Base-by-base conservation (phyloP, 192 early-diverging fungal genomes). In the Backusella tarrabulga region DNA sequence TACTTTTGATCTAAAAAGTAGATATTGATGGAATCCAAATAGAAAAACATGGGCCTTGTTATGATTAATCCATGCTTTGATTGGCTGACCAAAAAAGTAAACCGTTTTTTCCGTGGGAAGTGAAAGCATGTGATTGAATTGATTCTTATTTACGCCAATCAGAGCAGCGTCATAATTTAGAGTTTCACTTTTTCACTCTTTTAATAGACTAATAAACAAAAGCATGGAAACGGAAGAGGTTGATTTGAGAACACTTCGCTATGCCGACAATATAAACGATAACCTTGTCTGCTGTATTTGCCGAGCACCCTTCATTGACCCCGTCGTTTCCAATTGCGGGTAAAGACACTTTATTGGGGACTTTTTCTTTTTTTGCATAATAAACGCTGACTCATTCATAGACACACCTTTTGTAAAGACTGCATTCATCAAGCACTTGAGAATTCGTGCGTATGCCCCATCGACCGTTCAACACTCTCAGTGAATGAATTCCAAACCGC, bases 381-480 rank as follows among this genome's bases (percentile, higher is more conserved):
- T 36, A 44, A 41, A 32, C 1, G 56, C 23, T 67, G 14, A 26
- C 32, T 56, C 35, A 67, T 40, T 69, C 6, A 26, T 41, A 89
- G 91, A 15, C 92, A 93, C 75, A 93, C 91, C 0, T 93, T 92
- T 83, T 93, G 92, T 71, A 72, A 71, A 34, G 42, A 50, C 19
- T 93, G 92, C 75, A 92, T 92, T 38, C 67, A 80, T 42, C 83
- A 86, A 77, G 87, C 88, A 14, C 44, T 92, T 8, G 77, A 85
- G 40, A 77, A 83, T 50, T 80, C 74, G 12, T 70, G 67, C 2
- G 71, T 80, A 23, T 93, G 92, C 68, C 92, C 92, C 0, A 81
- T 93, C 19, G 91, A 92, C 67, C 83, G 92, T 2, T 77, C 86
- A 0, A 76, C 75, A 1, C 81, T 91, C 35, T 41, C 79, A 0